Evolutionary conservation across 2,329 filamentous ascomycete species (phyloP).

Genomic region (Exophiala calicioides): DNA sequence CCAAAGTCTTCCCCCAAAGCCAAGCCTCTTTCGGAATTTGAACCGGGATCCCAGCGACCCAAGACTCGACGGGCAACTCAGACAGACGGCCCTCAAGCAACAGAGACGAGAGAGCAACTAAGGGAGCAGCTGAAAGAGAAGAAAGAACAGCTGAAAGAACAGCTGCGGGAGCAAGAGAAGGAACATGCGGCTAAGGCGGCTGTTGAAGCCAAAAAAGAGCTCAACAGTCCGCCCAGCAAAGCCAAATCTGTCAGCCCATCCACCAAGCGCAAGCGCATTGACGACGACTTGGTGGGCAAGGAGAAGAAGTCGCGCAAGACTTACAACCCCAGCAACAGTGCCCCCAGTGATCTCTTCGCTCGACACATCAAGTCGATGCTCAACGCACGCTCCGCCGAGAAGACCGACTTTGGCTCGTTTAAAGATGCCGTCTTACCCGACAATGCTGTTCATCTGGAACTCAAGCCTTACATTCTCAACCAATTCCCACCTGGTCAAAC

Average conservation of each 20-base stretch:
- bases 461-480: neutral
- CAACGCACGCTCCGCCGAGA: constrained; percentile 5
- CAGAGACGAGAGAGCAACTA: too few relatives aligned
- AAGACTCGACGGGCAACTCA: neutral
- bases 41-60: neutral
- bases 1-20: too few relatives aligned
- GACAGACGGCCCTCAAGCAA: too few relatives aligned
- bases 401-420: constrained; percentile 9
- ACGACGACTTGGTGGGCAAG: neutral
- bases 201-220: too few relatives aligned
- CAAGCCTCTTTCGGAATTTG: too few relatives aligned
- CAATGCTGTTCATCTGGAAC: neutral
- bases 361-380: constrained; percentile 9
- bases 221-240: neutral
- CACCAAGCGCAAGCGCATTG: neutral
- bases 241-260: neutral
- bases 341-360: neutral
- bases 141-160: too few relatives aligned
- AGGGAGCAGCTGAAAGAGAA: too few relatives aligned
- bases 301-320: neutral
- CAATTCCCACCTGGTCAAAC: neutral
- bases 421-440: constrained; percentile 13
- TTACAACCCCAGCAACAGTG: neutral
- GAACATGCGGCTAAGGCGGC: too few relatives aligned
- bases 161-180: too few relatives aligned